Base-by-base conservation (phyloP, 2,329 filamentous ascomycete genomes). In the Calonectria crousiana region DNA sequence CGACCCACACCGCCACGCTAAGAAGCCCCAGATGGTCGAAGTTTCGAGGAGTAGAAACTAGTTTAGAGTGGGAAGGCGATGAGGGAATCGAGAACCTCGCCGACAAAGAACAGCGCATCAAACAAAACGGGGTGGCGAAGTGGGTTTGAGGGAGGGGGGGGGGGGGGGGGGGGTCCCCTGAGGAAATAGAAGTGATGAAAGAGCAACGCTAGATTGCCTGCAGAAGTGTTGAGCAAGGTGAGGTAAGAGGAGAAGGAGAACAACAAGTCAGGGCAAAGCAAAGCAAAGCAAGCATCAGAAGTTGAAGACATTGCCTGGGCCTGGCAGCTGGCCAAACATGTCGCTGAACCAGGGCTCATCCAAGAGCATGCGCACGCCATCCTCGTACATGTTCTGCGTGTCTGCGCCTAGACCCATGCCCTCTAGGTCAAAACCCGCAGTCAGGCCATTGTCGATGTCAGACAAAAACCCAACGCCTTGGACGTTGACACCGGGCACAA, bases 261-360 rank as follows among this genome's bases (percentile, higher is more conserved):
- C 38, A 20, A 41, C 23, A 16, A 30, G 23, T 8, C 51, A 53
- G 10, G 49, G 14, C n/a, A 28, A 14, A 26, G 49, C 26, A 30
- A 13, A 8, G 13, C 3, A 26, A 53, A 13, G 51, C 16, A 30
- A 16, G 23, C 13, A 38, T 62, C 53, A 85, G 72, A 85, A 84
- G n/a, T 81, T 80, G 76, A 86, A 84, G 69, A 84, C 81, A 66
- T 81, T 81, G 23, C 71, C 75, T 18, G 77, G 75, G 34, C 83
- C 82, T 0, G 83, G 84, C 30, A 86, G 76, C 16, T 81, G 82
- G 60, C 84, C 82, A 28, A 86, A 84, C 71, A 83, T 81, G 64
- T 84, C 82, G 11, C 79, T 84, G 70, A 86, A 83, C 83, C 86
- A 87, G 18, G 84, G 83, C 70, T 87, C 86, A 71, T 84, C 82